Conservation (phyloP, 2,329 filamentous ascomycete genomes). For the Trichoderma atroviride region DNA sequence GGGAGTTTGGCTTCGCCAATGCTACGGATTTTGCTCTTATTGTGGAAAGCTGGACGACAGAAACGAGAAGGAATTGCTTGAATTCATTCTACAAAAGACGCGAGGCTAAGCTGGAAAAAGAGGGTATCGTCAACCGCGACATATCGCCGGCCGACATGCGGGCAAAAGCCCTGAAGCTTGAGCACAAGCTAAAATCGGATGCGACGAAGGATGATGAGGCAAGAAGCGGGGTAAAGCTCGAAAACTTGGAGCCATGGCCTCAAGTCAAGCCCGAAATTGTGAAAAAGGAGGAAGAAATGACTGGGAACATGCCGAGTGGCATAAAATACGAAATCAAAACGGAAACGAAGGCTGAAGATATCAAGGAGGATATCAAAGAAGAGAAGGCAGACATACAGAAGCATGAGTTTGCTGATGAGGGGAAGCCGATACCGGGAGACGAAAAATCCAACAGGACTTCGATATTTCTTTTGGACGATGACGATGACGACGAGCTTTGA, state of each 20-base stretch:
- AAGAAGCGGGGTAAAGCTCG: slow-evolving; percentile 22
- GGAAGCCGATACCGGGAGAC: slow-evolving; percentile 31
- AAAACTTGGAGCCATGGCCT: neutral
- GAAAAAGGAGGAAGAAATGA: neutral
- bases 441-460: slow-evolving; percentile 36
- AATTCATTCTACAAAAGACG: slow-evolving; percentile 77
- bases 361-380: slow-evolving; percentile 26
- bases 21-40: slow-evolving; percentile 85
- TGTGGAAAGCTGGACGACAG: slow-evolving; percentile 89
- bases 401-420: slow-evolving; percentile 25
- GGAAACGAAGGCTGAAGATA: slow-evolving; percentile 19
- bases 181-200: slow-evolving; percentile 11
- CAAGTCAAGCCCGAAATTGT: slow-evolving; percentile 12
- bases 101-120: slow-evolving; percentile 52
- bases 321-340: slow-evolving; percentile 30
- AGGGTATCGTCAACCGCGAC: slow-evolving; percentile 31
- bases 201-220: slow-evolving; percentile 18
- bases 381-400: slow-evolving; percentile 30
- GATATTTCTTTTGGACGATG: slow-evolving; percentile 45
- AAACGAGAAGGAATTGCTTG: slow-evolving; percentile 74
- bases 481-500: slow-evolving; percentile 45
- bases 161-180: slow-evolving; percentile 25
- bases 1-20: slow-evolving; percentile 72
- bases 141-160: slow-evolving; percentile 28
- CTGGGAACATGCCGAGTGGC: slow-evolving; percentile 22